Evolutionary conservation across 2,329 filamentous ascomycete genomes (phyloP), one percentile per base, ranked within the genome.

Genomic region (Fusarium guadeloupense): DNA sequence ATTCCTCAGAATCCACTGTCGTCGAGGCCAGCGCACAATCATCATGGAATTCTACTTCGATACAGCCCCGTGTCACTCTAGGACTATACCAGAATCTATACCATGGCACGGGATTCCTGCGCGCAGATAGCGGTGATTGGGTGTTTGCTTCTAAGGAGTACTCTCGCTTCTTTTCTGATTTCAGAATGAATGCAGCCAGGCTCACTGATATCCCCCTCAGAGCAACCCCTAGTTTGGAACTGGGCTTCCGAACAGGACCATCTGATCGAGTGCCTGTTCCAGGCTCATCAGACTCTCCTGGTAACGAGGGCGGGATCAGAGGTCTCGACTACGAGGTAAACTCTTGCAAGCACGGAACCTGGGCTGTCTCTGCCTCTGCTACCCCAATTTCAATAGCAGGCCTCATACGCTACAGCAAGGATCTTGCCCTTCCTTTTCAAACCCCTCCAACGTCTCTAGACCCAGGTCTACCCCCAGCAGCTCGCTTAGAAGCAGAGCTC

Each of bases 61-160:
- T 64, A 5, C 53, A 62, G 13, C 75, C 74, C 2, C 68, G 71
- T 4, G 46, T 74, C 12, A 70, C 72, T 9, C 51, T 76, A 7
- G 76, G 75, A 4, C 52, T 77, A 6, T 73, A 75, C 43, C 71
- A 73, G 19, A 70, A 70, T 9, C 54, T 77, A 3, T 70, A 69
- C 1, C 55, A 65, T 13, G 78, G 78, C 7, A 75, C 71, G 0
- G 71, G 69, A 10, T 80, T 80, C 40, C 42, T 76, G 30, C 72
- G 76, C 20, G 71, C 72, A 5, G 80, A 82, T 59, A 79, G 73
- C 31, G 80, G 79, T 5, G 75, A 78, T 43, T 80, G 78, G 77
- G 61, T 53, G 9, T 44, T 70, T 6, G 67, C 64, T 0, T 64
- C 71, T 4, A 59, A 43, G 8, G 50, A 74, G 35, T 70, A 74